Base-by-base conservation (phyloP, 441 rosid species). In the Pelargonium citronellum region DNA sequence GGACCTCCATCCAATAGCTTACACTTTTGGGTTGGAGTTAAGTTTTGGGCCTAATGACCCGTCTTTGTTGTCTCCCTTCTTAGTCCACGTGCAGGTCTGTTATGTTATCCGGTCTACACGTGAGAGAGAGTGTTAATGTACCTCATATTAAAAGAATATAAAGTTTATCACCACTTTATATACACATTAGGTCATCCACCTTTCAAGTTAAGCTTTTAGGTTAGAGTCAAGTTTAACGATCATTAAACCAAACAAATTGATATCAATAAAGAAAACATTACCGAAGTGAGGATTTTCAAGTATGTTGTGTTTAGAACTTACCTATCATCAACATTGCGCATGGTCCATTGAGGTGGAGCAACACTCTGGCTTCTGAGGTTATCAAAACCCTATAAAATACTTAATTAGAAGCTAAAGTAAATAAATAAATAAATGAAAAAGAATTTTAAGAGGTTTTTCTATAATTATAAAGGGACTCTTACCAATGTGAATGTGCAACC, bases 261-360 rank as follows among this genome's bases (percentile, higher is more conserved):
- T 19, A 27, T 11, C 22, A 7, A 67, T 43, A 67, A 53, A 51
- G 66, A 24, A 30, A 7, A 71, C 51, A 49, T 66, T 49, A 46
- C 51, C 7, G 66, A 70, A 68, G 47, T 19, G 41, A 53, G 69
- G 16, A 66, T 58, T 39, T 39, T 24, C 24, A 69, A 58, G 30
- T 22, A 10, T 41, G 20, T 15, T n/a, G 20, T 49, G 51, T 58
- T 44, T 64, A n/a, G 34, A 27, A 62, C 27, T 73, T 77, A 95
- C 99, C 99, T 89, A 79, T 95, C 99, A 82, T 95, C 95, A 70
- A 85, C 81, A 66, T 92, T 95, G 69, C 97, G 98, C 99, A 95
- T 91, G 61, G 99, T 95, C 99, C 99, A 95, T 67, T 95, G 99
- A 37, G 98, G 94, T 44, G 98, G 97, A 80, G 96, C 86, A 76